Percentiles rank a stretch among this genome's conserved stretches.
phyloP scores from a whole-genome alignment of 2,329 filamentous ascomycete species.

The Hypomyces rosellus region DNA sequence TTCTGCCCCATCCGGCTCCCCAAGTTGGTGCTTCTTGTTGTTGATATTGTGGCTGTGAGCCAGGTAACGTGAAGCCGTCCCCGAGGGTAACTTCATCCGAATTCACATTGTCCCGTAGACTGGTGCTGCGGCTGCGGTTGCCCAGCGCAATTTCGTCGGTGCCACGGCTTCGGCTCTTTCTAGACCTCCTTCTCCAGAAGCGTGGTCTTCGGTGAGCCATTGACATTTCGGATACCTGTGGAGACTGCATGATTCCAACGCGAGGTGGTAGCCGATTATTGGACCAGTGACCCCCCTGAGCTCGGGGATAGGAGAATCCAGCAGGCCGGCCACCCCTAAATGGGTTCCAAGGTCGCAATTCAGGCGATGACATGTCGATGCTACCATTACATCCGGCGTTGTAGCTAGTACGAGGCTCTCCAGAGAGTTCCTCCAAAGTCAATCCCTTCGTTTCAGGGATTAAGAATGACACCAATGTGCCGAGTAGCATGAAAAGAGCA shows the following conservation, averaged over 20 bases:
- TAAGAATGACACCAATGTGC: slow-evolving; percentile 61
- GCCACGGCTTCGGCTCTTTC: slow-evolving; percentile 22
- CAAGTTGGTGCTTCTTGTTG: slow-evolving; percentile 19
- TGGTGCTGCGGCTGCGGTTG: slow-evolving; percentile 16
- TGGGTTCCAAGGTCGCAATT: slow-evolving; percentile 36
- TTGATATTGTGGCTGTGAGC: slow-evolving; percentile 2
- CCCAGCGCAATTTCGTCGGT: slow-evolving; percentile 29
- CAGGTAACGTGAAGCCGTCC: slow-evolving; percentile 3
- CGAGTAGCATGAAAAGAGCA: slow-evolving; percentile 72
- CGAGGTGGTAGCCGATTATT: slow-evolving; percentile 25
- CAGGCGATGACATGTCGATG: slow-evolving; percentile 30
- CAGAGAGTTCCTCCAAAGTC: slow-evolving; percentile 65
- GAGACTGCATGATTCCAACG: slow-evolving; percentile 39
- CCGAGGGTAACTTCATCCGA: slow-evolving; percentile 9
- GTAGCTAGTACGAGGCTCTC: slow-evolving; percentile 57
- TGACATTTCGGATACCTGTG: slow-evolving; percentile 27
- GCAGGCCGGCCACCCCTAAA: slow-evolving; percentile 46
- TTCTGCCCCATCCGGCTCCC: slow-evolving; percentile 27
- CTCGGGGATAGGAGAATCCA: slow-evolving; percentile 42
- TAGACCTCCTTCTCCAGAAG: slow-evolving; percentile 23
- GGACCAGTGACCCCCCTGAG: slow-evolving; percentile 19
- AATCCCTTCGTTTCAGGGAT: slow-evolving; percentile 71
- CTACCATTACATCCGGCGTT: slow-evolving; percentile 47
- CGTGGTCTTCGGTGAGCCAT: slow-evolving; percentile 18
- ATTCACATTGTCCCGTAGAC: slow-evolving; percentile 17